Evolutionary conservation across 352 stramenopile species (phyloP), one percentile per base, ranked within the genome.

Genomic region (Phytophthora multivora): DNA sequence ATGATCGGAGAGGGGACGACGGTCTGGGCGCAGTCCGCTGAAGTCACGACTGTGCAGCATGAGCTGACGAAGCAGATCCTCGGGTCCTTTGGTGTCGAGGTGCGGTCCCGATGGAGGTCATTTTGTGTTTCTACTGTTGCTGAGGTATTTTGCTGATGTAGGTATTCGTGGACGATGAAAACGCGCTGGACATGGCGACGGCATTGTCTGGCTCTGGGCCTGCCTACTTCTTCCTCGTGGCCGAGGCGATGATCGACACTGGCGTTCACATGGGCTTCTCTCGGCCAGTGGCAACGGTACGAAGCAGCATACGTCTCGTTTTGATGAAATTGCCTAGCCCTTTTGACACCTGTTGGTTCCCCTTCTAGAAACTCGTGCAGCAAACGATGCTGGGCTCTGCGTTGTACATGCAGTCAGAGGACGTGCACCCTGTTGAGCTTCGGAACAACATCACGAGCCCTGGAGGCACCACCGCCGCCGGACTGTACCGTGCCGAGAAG

Each of bases 191-290:
- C 61, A 98, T 98, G 94, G 90, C 91, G 3, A 99, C 96, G 0
- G 88, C 83, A 2, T 86, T 99, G 18, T 96, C 79, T n/a, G 96
- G 96, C 30, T 97, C 90, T 40, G 96, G 96, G 31, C 96, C 96
- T 88, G 96, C 93, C 21, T 99, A 98, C 61, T 97, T 99, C 53
- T 98, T 98, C 67, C 81, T 99, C 21, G 83, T 98, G 5, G 95
- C 97, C 12, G 96, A 98, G 68, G 89, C 92, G 8, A 98, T 99
- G 94, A 97, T 98, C 70, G 96, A 97, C 65, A 88, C 90, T 35
- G 93, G 88, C 36, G 93, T 98, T 4, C 96, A 98, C 77, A 97
- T 99, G 90, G 96, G 96, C 16, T 98, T 99, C 73, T 90, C 86
- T 31, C 79, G 96, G 40, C 81, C 94, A 19, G 91, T 98, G n/a